phyloP scores from a whole-genome alignment of 495 filamentous ascomycete genomes.

The Xylaria scruposa region DNA sequence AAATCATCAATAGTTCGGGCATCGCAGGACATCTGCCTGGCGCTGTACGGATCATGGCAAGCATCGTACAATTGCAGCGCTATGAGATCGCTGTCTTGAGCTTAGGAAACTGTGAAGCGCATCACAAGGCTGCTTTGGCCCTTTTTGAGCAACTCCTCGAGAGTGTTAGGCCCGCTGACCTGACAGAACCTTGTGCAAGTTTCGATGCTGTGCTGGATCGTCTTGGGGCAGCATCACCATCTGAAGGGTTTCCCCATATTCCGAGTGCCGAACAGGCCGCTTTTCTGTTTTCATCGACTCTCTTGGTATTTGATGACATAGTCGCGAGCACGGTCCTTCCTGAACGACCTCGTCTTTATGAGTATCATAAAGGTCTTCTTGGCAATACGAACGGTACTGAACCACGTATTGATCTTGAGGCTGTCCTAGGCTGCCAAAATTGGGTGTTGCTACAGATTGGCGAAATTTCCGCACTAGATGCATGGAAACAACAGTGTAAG shows the following conservation, averaged over 20 bases:
- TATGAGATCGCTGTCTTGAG: constrained; percentile 55
- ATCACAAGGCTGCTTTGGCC: constrained; percentile 55
- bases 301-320: constrained; percentile 57
- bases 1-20: constrained; percentile 38
- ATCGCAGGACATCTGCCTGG: constrained; percentile 37
- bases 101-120: constrained; percentile 54
- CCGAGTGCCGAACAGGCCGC: constrained; percentile 58
- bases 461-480: constrained; percentile 56
- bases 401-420: constrained; percentile 48
- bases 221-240: constrained; percentile 37
- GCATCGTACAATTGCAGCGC: constrained; percentile 61
- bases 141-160: constrained; percentile 56
- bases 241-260: constrained; percentile 28
- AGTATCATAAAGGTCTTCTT: constrained; percentile 49
- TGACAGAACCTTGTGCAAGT: neutral
- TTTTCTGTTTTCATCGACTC: constrained; percentile 58
- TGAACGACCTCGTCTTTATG: constrained; percentile 49
- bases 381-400: neutral
- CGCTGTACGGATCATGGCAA: constrained; percentile 51
- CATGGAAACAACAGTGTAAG: constrained; percentile 57
- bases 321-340: constrained; percentile 54
- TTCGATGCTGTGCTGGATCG: constrained; percentile 42
- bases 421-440: constrained; percentile 54
- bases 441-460: constrained; percentile 53
- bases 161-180: constrained; percentile 31